These are phyloP conservation scores for Tephrocybe sp. DNA, from an alignment of 768 basidiomycete genomes.

Conservation along the genomic window DNA sequence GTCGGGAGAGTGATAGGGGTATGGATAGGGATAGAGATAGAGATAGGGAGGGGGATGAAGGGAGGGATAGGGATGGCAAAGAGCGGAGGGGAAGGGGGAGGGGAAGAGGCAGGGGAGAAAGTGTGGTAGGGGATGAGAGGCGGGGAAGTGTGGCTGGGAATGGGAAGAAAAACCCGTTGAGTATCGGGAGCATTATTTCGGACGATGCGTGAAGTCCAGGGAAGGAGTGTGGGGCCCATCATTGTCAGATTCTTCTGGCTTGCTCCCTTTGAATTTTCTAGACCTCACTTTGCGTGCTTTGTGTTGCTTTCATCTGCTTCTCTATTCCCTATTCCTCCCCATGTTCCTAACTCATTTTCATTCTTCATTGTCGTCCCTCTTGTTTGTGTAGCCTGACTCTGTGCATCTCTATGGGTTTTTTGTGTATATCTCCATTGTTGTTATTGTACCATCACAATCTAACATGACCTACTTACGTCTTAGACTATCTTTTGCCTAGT, in stretches of 20 bases:
- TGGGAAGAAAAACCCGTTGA: slow-evolving; percentile 64
- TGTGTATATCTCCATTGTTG: no score
- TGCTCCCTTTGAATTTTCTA: slow-evolving; percentile 1
- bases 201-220: slow-evolving; percentile 4
- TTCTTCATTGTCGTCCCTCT: no score
- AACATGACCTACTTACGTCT: no score
- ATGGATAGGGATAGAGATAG: slow-evolving; percentile 1
- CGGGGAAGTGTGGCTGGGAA: slow-evolving; percentile 17
- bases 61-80: slow-evolving; percentile 14
- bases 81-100: slow-evolving; percentile 7
- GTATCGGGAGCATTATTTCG: slow-evolving; percentile 70
- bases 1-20: slow-evolving; percentile 8
- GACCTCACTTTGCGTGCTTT: neutral
- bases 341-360: no score
- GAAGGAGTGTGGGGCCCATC: neutral
- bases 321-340: no score
- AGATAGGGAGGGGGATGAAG: neutral
- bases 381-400: no score
- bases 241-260: no score
- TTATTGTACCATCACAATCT: no score
- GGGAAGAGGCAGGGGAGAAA: slow-evolving; percentile 19
- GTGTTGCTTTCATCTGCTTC: neutral
- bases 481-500: no score
- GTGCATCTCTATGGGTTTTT: no score
- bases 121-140: slow-evolving; percentile 10